Evolutionary conservation across 202 grass and related monocot genomes (phyloP), one percentile per base, ranked within the genome.

Genomic region (Panicum virgatum): DNA sequence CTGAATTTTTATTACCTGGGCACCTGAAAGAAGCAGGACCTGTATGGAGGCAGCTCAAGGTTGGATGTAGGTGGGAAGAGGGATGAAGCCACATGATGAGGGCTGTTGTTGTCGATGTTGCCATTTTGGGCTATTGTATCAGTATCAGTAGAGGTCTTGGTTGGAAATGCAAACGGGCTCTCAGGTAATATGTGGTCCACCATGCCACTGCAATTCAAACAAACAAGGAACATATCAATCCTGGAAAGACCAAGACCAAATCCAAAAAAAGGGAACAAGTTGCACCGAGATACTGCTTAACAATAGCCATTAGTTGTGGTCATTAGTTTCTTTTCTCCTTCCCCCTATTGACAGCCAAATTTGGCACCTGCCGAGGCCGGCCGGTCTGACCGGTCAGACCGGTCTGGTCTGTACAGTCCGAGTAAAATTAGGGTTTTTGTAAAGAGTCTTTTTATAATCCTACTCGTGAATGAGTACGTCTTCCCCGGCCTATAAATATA

Each of bases 131-230:
- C 51, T 66, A 69, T 6, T n/a, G 62, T n/a, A 51, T 66, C 23
- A 50, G 74, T 15, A 71, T 46, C 76, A 66, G 60, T 65, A n/a
- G 72, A 90, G 69, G 85, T 83, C 69, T 92, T 97, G 90, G 83
- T 89, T 42, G 94, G 92, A 38, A 90, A 97, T 20, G 94, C 86
- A 42, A 93, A 89, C 9, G 92, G 95, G 79, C 90, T 91, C 48
- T 91, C 88, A 59, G 92, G 95, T 78, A 97, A 69, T 77, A 80
- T 94, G 84, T 89, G 89, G 82, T 94, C 90, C 88, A 89, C 92
- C 86, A 88, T 37, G 66, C 42, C 66, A 72, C 92, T 94, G 62
- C 70, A 76, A 70, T 73, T 61, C 27, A 86, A 81, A 78, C 50
- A 76, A 59, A 16, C 19, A 83, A 78, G 20, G 52, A 89, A 91